These are phyloP conservation scores for Rhodotorula babjevae DNA, from an alignment of 768 basidiomycete genomes.

Conservation along the genomic window DNA sequence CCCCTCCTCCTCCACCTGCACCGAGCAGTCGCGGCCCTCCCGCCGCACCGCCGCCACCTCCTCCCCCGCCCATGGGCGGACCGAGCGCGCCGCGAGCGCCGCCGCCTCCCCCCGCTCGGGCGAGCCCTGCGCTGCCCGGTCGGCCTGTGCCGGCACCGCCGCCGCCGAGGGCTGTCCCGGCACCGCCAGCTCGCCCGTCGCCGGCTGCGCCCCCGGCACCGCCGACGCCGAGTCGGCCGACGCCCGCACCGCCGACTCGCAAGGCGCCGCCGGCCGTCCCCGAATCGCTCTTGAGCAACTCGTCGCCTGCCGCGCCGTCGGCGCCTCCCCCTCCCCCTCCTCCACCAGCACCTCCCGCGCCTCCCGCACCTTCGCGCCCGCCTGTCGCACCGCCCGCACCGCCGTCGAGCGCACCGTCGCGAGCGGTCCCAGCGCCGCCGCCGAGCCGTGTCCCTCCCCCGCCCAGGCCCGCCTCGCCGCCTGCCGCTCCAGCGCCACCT, in stretches of 20 bases:
- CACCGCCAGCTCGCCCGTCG: neutral
- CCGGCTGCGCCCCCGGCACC: neutral
- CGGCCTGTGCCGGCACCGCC: neutral
- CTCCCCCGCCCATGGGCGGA: neutral
- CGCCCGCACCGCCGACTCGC: neutral
- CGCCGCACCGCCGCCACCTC: neutral
- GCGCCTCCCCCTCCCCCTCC: neutral
- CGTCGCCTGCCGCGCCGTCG: neutral
- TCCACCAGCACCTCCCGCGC: neutral
- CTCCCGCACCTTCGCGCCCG: neutral
- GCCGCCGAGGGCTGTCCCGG: neutral
- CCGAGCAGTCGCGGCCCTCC: too few relatives aligned
- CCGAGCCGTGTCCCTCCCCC: neutral
- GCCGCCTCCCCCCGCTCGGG: neutral
- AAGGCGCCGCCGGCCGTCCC: slow-evolving; percentile 7
- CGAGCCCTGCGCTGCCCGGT: neutral
- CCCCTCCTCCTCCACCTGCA: neutral
- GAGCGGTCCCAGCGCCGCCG: neutral
- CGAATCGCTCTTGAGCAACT: neutral
- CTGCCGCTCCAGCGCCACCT: neutral
- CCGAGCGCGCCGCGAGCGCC: neutral
- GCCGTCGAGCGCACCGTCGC: neutral
- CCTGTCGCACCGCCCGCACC: neutral
- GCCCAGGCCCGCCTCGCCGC: neutral
- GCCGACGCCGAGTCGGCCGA: neutral